Evolutionary conservation across 345 rosid species (phyloP).

Genomic region (Gossypioides kirkii): DNA sequence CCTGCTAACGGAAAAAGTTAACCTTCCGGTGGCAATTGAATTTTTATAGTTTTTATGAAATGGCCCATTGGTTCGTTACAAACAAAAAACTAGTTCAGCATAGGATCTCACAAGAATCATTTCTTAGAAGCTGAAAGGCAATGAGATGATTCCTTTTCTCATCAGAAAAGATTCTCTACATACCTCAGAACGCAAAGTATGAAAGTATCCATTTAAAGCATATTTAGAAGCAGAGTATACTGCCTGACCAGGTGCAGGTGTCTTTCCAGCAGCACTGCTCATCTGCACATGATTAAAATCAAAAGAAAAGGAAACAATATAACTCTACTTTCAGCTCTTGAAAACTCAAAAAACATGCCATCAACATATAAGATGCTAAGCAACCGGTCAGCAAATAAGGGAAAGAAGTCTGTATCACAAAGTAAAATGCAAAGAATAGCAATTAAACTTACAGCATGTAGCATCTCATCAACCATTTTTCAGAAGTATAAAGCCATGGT

Average conservation of each 20-base stretch:
- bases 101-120: neutral
- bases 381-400: neutral
- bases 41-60: neutral
- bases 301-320: neutral
- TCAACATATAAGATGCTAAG: neutral
- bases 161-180: neutral
- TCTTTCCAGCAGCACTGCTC: constrained; percentile 98
- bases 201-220: constrained; percentile 91
- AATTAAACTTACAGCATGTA: neutral
- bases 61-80: neutral
- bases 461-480: neutral
- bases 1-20: no score
- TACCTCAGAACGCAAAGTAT: constrained; percentile 94
- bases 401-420: neutral
- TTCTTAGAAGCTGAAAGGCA: neutral
- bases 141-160: neutral
- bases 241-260: constrained; percentile 94
- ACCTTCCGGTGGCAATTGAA: no score
- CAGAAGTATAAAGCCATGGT: neutral
- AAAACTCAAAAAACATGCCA: neutral
- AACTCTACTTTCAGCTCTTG: constrained; percentile 2
- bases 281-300: constrained; percentile 40
- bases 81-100: neutral
- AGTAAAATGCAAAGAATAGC: neutral
- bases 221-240: constrained; percentile 87